Base-by-base conservation (phyloP, 257 asterid species). In the Asclepias syriaca region DNA sequence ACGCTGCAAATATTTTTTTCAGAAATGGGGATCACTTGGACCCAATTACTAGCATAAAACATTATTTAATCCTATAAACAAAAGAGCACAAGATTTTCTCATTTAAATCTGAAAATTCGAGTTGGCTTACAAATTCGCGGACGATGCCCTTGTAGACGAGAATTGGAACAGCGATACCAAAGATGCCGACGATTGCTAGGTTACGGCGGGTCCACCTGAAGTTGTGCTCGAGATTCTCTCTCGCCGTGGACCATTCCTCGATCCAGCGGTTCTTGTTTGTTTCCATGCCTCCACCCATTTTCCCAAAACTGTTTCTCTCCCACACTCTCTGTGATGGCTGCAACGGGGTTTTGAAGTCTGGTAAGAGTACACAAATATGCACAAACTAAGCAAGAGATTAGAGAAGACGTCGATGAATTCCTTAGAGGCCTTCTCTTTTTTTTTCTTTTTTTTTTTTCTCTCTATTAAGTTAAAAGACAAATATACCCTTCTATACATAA, bases 261-360 rank as follows among this genome's bases (percentile, higher is more conserved):
- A 93, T 84, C 90, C 92, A 93, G 59, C 85, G 91, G 81, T 93
- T 90, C 90, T 86, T 90, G 77, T 89, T 76, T 0, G 87, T 57
- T 78, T 89, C 98, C 98, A 93, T 93, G 69, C 97, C 98, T 63
- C 98, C 98, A 1, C 98, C 97, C 97, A 90, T 93, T 32, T 85
- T 84, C 51, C 13, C 77, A 14, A 77, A 77, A 18, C 72, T 40
- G 46, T 57, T 16, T 53, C 58, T 19, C 58, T 37, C 58, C 64
- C 19, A 39, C 39, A 37, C 74, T 6, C 59, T n/a, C 54, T 32
- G 34, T 2, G 10, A 5, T 12, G 12, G 34, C 34, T 22, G 63
- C 21, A 8, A 55, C n/a, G 60, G 13, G 32, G 13, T 32, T 56
- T 56, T 9, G 63, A 29, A 22, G 14, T 57, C 3, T 22, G 16